These are phyloP conservation scores for Clarireedia paspali DNA, from an alignment of 2,329 filamentous ascomycete species.

Conservation along the genomic window DNA sequence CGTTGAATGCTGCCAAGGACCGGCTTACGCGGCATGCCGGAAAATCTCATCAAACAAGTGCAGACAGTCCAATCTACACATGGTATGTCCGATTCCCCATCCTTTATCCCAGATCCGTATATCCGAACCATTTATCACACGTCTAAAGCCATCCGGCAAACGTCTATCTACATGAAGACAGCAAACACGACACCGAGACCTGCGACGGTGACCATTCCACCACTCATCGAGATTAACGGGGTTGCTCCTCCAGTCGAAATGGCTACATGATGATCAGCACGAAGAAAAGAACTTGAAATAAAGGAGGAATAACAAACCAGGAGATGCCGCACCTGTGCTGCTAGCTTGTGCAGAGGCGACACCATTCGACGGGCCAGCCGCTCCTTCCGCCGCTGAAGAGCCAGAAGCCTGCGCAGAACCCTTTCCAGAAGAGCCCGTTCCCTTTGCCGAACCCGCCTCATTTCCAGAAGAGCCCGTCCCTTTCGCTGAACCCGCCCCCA, in stretches of 20 bases:
- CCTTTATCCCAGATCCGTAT: background rate
- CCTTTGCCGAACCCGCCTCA: background rate
- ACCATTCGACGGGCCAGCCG: constrained; percentile 3
- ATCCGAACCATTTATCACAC: background rate
- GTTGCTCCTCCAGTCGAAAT: constrained; percentile 16
- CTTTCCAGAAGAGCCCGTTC: background rate
- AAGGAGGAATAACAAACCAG: background rate
- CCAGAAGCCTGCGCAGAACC: background rate
- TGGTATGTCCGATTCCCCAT: background rate
- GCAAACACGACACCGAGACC: constrained; percentile 26
- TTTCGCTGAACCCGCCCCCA: background rate
- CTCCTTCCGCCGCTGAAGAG: background rate
- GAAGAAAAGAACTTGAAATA: background rate
- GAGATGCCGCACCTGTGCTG: background rate
- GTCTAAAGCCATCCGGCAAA: background rate
- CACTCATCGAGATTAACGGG: constrained; percentile 19
- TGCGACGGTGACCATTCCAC: constrained; percentile 25
- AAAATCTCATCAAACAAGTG: too few species aligned
- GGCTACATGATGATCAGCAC: background rate
- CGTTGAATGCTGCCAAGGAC: too few species aligned
- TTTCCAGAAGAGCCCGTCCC: background rate
- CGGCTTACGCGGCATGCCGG: too few species aligned
- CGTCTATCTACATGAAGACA: constrained; percentile 25
- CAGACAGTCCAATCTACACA: too few species aligned
- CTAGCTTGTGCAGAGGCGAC: background rate